These are phyloP conservation scores for Tagetes patula DNA, from an alignment of 129 eudicot species.

Conservation along the genomic window DNA sequence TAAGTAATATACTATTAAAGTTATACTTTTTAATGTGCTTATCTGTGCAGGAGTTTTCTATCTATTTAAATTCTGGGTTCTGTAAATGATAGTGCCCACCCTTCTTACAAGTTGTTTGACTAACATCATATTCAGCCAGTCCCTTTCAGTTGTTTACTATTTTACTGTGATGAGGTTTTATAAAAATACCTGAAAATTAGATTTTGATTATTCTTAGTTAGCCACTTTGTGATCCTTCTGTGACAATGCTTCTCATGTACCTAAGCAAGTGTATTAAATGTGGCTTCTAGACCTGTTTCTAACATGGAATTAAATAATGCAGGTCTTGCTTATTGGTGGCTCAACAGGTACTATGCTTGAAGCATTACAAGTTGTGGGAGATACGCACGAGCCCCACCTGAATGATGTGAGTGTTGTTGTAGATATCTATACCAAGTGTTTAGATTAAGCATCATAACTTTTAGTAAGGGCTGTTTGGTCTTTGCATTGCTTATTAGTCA, in stretches of 20 bases:
- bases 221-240: constrained; percentile 14
- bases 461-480: constrained; percentile 8
- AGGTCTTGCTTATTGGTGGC: constrained; percentile 98
- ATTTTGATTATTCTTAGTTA: constrained; percentile 2
- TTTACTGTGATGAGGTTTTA: constrained; percentile 8
- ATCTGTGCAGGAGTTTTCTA: background rate
- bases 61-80: background rate
- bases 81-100: constrained; percentile 6
- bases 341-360: constrained; percentile 99
- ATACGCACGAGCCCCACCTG: constrained; percentile 57
- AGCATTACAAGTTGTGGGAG: constrained; percentile 89
- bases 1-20: constrained; percentile 7
- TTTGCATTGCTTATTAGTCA: background rate
- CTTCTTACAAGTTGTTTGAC: constrained; percentile 17
- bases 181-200: constrained; percentile 9
- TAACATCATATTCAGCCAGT: constrained; percentile 11
- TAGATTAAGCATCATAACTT: background rate
- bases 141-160: background rate
- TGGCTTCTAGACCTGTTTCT: constrained; percentile 12
- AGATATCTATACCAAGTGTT: background rate
- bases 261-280: constrained; percentile 10
- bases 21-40: background rate
- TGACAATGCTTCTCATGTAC: constrained; percentile 17
- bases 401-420: constrained; percentile 65
- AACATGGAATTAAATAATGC: constrained; percentile 27